Evolutionary conservation across 139 green algal genomes (phyloP), one percentile per base, ranked within the genome.

Genomic region (Auxenochlorella protothecoides): DNA sequence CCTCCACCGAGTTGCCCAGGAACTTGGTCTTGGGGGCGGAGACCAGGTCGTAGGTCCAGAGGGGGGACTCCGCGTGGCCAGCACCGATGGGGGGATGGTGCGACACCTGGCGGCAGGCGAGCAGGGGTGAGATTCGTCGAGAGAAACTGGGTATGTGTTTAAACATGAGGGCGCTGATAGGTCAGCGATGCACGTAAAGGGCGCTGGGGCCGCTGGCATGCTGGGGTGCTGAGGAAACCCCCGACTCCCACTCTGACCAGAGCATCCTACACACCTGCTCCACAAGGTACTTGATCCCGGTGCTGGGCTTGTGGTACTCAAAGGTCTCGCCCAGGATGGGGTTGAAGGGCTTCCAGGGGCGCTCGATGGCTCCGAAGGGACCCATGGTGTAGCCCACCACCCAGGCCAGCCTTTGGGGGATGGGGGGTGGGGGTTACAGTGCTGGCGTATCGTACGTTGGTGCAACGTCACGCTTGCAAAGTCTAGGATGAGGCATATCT

Each of bases 341-440:
- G 83, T 99, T 98, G 87, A 99, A 98, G 2, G 95, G 95, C 89
- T 98, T 99, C 89, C 91, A 98, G 10, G 92, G 88, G 14, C 95
- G 85, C 83, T 97, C 90, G 15, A 86, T 85, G 64, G 84, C 80
- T 65, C 85, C 84, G 80, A 97, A 99, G 0, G 89, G 87, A 5
- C 91, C 92, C 68, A 99, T 88, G 14, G 84, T 88, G 82, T 93
- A 98, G 2, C 87, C 90, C n/a, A 85, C 86, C 55, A 97, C 83
- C 78, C 77, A 89, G 0, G 91, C 91, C 67, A 96, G 76, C 78
- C 89, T 96, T 81, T 0, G 0, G 27, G 27, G 27, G 27, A 44
- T 44, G 27, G 27, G 27, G 27, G 27, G 0, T 44, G 27, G 27
- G 27, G 27, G 27, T 44, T 44, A 44, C 27, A 44, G 27, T 44